Evolutionary conservation across 495 filamentous ascomycete species (phyloP), one percentile per base, ranked within the genome.

Genomic region (Hyaloscypha variabilis): DNA sequence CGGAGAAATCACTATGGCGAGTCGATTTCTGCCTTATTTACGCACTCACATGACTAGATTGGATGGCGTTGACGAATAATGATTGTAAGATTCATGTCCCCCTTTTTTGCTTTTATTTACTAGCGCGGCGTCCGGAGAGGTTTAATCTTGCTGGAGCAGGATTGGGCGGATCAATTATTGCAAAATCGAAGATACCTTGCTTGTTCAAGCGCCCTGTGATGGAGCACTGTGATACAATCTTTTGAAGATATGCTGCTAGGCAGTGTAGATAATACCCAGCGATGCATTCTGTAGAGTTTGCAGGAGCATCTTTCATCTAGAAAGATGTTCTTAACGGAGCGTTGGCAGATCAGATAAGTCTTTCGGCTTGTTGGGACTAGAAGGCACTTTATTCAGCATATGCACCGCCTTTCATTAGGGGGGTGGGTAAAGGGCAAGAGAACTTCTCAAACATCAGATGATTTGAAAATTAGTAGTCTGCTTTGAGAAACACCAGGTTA

Each of bases 1-100:
- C 82, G 95, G 73, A 86, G 95, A 72, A 97, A 97, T 76, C 94
- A 98, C 73, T 93, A 97, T 76, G 95, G 84, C 60, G 88, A 91
- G 79, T 94, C 90, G 67, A 93, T 96, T 75, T 94, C 91, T 63
- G 88, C 91, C 31, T 77, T 96, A 54, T 95, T 94, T 79, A 88
- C 92, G 68, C 89, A 90, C 67, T 81, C 83, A 69, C 74, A 74
- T 57, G 88, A 90, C 71, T 90, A 78, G 71, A 57, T 59, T 63
- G 26, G 65, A 42, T 30, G 29, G 55, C 62, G 62, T 50, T 19
- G 49, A 62, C 56, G 61, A 64, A 49, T 53, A 56, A 57, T 46
- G 63, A 57, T 50, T 50, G 57, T 58, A 56, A 58, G 50, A 46
- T 14, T 62, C 49, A 42, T 50, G 39, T 46, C 39, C 39, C 39